A percentile compares a stretch with the other conserved stretches of the same genome.
Conservation (phyloP, 2,329 filamentous ascomycete genomes). For the Trichoderma breve region DNA sequence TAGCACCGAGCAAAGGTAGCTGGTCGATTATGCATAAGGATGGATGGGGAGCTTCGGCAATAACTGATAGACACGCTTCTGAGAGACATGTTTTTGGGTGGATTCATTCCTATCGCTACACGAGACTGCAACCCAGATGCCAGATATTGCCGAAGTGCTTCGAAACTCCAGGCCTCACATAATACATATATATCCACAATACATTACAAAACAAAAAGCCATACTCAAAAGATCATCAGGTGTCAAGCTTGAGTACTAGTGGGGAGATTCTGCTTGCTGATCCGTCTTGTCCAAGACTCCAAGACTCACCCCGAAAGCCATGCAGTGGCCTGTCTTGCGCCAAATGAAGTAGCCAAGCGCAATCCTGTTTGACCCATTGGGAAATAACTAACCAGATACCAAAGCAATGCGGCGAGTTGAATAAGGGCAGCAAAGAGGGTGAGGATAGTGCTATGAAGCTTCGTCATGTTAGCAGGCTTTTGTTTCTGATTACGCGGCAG, state of each 20-base stretch:
- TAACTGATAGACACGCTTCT: background rate
- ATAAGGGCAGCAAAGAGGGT: conserved; percentile 81
- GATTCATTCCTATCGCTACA: background rate
- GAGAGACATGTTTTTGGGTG: background rate
- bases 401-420: conserved; percentile 78
- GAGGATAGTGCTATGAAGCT: conserved; percentile 82
- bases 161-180: background rate
- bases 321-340: conserved; percentile 75
- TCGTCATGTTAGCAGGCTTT: conserved; percentile 18
- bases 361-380: conserved; percentile 92
- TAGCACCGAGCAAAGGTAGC: background rate
- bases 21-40: background rate
- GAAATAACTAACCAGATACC: conserved; percentile 97
- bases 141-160: background rate
- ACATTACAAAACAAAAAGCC: background rate
- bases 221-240: background rate
- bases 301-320: conserved; percentile 75
- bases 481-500: background rate
- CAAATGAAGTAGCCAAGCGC: conserved; percentile 81
- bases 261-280: background rate
- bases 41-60: background rate
- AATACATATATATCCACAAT: background rate
- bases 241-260: background rate
- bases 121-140: background rate
- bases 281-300: conserved; percentile 9